A percentile compares a stretch with the other conserved stretches of the same genome.
Conservation (phyloP, 2,329 filamentous ascomycete species). For the Claviceps monticola region DNA sequence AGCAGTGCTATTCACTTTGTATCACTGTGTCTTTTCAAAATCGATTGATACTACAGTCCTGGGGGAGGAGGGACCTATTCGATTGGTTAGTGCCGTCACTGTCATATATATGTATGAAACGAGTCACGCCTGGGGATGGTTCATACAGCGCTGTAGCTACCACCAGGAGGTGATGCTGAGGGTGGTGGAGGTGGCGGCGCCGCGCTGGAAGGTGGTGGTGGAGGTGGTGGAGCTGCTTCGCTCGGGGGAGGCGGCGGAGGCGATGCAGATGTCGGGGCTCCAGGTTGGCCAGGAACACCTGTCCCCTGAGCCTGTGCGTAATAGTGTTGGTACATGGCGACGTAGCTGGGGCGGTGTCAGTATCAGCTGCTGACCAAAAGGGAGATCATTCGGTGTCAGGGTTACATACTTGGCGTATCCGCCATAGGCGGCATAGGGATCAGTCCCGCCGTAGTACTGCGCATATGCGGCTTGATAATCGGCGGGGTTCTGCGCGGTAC, state of each 20-base stretch:
- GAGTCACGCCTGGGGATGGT: not conserved
- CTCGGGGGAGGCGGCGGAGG: constrained; percentile 46
- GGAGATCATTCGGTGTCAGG: not conserved
- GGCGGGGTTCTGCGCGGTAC: constrained; percentile 13
- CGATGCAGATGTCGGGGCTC: constrained; percentile 32
- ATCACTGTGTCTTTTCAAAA: constrained; percentile 1
- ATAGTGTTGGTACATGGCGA: constrained; percentile 63
- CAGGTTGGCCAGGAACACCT: constrained; percentile 27
- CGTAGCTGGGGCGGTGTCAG: constrained; percentile 29
- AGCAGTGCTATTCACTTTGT: constrained; percentile 3
- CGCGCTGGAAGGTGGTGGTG: constrained; percentile 25
- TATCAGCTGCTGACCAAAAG: constrained; percentile 6
- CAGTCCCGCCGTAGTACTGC: constrained; percentile 61
- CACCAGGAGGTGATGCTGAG: constrained; percentile 37
- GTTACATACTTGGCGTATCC: constrained; percentile 60
- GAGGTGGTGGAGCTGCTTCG: constrained; percentile 48
- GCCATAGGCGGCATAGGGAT: constrained; percentile 84
- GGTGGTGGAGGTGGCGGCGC: constrained; percentile 38
- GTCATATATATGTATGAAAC: not conserved
- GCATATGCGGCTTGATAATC: constrained; percentile 76
- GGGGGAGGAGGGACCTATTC: constrained; percentile 40
- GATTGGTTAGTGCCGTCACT: not conserved
- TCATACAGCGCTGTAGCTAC: constrained; percentile 52
- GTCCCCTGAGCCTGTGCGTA: constrained; percentile 32
- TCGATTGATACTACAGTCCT: constrained; percentile 26